phyloP scores from a whole-genome alignment of 1,284 basidiomycete species.

The Trichosporon inkin region DNA sequence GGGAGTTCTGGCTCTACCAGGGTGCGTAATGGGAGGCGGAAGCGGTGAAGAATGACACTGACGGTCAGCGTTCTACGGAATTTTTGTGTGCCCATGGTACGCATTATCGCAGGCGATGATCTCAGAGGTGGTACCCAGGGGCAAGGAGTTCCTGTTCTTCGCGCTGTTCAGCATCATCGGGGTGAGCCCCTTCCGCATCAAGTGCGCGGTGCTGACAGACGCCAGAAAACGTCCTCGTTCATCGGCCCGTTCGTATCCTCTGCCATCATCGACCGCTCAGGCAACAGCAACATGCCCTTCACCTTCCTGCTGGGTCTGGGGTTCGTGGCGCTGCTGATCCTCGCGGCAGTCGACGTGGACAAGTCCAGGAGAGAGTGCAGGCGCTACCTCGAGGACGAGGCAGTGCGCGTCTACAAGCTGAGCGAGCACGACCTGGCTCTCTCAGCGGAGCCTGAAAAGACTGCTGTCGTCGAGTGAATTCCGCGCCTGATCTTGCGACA shows the following conservation, averaged over 20 bases:
- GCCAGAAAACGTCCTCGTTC: conserved; percentile 28
- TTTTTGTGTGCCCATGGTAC: conserved; percentile 27
- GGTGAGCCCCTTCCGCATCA: conserved; percentile 70
- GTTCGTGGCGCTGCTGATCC: conserved; percentile 14
- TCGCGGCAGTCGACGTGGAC: conserved; percentile 22
- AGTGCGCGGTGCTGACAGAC: conserved; percentile 61
- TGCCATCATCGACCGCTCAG: conserved; percentile 26
- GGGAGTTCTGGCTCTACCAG: conserved; percentile 54
- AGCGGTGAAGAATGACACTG: not conserved
- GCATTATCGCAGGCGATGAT: conserved; percentile 54
- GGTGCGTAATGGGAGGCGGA: not conserved
- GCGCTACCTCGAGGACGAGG: conserved; percentile 43
- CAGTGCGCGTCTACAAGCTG: conserved; percentile 33
- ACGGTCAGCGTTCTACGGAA: conserved; percentile 60
- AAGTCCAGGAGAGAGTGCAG: conserved; percentile 25
- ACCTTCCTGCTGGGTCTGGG: conserved; percentile 29
- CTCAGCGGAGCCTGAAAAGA: too few relatives aligned
- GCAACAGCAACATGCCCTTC: conserved; percentile 26
- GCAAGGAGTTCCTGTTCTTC: conserved; percentile 44
- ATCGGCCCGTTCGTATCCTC: conserved; percentile 28
- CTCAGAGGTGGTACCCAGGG: conserved; percentile 29
- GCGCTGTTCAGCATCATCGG: conserved; percentile 42
- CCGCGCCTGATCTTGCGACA: too few relatives aligned
- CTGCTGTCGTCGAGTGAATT: too few relatives aligned
- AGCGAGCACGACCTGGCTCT: not conserved